Percentiles rank a stretch among this genome's conserved stretches.
Conservation (phyloP, 2,329 filamentous ascomycete species). For the Cladosporium sp. region DNA sequence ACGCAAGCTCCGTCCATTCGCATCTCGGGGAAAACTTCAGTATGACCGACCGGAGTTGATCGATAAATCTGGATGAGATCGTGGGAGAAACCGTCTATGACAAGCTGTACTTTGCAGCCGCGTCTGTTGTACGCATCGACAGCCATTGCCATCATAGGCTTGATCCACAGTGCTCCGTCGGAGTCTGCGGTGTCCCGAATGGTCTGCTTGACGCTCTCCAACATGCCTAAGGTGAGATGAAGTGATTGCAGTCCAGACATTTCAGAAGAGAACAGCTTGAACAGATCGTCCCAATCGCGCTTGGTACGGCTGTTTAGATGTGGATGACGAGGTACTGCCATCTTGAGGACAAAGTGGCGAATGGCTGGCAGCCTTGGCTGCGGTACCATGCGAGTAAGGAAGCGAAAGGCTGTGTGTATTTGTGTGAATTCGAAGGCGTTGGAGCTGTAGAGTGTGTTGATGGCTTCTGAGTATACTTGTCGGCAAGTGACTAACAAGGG, state of each 20-base stretch:
- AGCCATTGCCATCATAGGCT: slow-evolving; percentile 30
- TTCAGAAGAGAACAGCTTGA: slow-evolving; percentile 27
- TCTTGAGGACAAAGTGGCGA: slow-evolving; percentile 27
- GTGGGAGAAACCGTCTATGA: slow-evolving; percentile 24
- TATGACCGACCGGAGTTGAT: slow-evolving; percentile 8
- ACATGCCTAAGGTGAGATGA: slow-evolving; percentile 25
- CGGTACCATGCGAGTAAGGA: slow-evolving; percentile 28
- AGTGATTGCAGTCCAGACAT: slow-evolving; percentile 28
- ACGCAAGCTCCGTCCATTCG: slow-evolving; percentile 21
- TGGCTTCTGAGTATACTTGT: slow-evolving; percentile 28
- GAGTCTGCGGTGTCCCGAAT: slow-evolving; percentile 24
- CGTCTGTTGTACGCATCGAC: slow-evolving; percentile 22
- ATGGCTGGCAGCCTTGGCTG: slow-evolving; percentile 24
- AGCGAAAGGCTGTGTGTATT: slow-evolving; percentile 29
- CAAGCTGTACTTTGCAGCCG: slow-evolving; percentile 26
- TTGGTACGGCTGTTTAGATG: slow-evolving; percentile 25
- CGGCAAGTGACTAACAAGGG: slow-evolving; percentile 29
- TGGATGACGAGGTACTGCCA: slow-evolving; percentile 31
- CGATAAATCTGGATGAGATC: slow-evolving; percentile 20
- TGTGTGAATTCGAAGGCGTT: slow-evolving; percentile 32
- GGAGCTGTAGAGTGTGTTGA: slow-evolving; percentile 27
- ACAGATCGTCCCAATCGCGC: slow-evolving; percentile 29
- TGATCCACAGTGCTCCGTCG: slow-evolving; percentile 25
- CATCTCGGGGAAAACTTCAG: slow-evolving; percentile 12
- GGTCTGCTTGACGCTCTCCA: slow-evolving; percentile 26